Evolutionary conservation across 768 basidiomycete genomes (phyloP).

Genomic region (Pulveroboletus sp.): DNA sequence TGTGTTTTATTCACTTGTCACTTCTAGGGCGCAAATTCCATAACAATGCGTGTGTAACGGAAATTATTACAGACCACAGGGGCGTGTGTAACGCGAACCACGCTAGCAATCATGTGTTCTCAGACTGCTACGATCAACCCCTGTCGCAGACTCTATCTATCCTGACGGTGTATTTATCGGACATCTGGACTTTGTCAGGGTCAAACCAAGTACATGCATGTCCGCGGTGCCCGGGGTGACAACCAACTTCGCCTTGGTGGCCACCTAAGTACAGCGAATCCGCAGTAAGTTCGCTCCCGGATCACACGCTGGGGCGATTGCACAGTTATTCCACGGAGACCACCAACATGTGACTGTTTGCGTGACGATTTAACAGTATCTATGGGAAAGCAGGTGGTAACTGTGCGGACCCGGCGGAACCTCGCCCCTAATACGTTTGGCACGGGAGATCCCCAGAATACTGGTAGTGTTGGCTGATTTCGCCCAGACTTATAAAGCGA

Average conservation of each 20-base stretch:
- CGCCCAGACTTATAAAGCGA: conserved; percentile 5
- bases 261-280: neutral
- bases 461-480: neutral
- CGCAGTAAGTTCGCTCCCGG: neutral
- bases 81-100: neutral
- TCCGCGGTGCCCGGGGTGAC: no score
- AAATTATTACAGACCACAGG: neutral
- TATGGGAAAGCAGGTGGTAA: conserved; percentile 5
- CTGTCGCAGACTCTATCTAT: neutral
- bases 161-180: neutral
- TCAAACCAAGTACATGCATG: no score
- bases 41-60: neutral
- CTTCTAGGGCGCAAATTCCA: neutral
- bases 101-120: neutral
- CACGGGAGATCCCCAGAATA: neutral
- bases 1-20: neutral
- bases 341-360: conserved; percentile 2
- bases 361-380: neutral
- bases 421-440: neutral
- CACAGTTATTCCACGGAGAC: neutral
- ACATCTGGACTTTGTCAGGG: conserved; percentile 2
- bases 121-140: neutral
- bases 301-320: neutral
- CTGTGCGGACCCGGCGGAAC: neutral
- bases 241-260: neutral